A percentile compares a stretch with the other conserved stretches of the same genome.
phyloP scores from a whole-genome alignment of 2,329 filamentous ascomycete species.

The Dichotomopilus funicola region DNA sequence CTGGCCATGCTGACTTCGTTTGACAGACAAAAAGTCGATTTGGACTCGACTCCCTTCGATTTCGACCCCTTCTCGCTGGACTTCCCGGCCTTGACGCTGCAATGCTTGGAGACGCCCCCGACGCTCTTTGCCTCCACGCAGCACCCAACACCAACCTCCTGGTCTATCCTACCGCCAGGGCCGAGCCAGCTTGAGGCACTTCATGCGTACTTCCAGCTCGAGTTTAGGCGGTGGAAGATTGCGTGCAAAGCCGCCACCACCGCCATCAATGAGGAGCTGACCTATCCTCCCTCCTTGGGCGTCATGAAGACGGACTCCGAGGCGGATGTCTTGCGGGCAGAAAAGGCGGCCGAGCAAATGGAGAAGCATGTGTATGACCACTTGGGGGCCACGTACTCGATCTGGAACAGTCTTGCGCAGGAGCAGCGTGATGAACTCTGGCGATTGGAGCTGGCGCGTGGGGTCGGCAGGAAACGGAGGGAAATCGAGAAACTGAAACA shows the following conservation, averaged over 20 bases:
- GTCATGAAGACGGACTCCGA: slow-evolving; percentile 37
- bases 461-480: slow-evolving; percentile 50
- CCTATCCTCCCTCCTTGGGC: slow-evolving; percentile 39
- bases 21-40: slow-evolving; percentile 48
- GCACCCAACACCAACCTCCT: slow-evolving; percentile 69
- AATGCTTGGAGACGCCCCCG: slow-evolving; percentile 71
- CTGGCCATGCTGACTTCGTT: slow-evolving; percentile 8
- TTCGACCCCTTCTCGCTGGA: slow-evolving; percentile 82
- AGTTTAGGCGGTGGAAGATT: slow-evolving; percentile 60
- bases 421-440: slow-evolving; percentile 54
- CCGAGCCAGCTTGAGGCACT: slow-evolving; percentile 69
- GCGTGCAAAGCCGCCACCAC: slow-evolving; percentile 46
- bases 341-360: slow-evolving; percentile 50
- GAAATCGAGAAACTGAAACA: slow-evolving; percentile 47
- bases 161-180: slow-evolving; percentile 71
- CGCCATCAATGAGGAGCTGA: slow-evolving; percentile 43
- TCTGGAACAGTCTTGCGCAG: slow-evolving; percentile 62
- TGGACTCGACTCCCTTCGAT: slow-evolving; percentile 56
- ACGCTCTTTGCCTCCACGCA: slow-evolving; percentile 78
- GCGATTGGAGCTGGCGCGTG: slow-evolving; percentile 55
- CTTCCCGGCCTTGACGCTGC: slow-evolving; percentile 78
- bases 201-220: slow-evolving; percentile 56
- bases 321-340: slow-evolving; percentile 42
- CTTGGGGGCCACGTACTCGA: slow-evolving; percentile 66
- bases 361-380: slow-evolving; percentile 68